Conservation (phyloP, 768 basidiomycete species). For the Hericium rajendrae region DNA sequence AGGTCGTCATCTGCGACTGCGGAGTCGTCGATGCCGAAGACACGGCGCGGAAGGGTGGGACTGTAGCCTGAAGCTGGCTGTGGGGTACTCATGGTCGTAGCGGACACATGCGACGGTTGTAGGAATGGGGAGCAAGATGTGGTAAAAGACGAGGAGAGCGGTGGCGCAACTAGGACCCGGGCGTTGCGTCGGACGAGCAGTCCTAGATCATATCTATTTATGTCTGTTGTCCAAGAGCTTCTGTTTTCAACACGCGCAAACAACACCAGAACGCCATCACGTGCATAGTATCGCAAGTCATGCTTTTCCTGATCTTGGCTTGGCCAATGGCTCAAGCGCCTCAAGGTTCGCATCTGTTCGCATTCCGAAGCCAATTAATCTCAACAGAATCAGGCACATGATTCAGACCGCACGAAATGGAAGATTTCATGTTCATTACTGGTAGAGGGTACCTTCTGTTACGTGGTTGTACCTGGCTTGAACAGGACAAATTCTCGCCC, state of each 20-base stretch:
- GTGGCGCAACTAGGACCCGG: no score
- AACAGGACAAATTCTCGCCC: background rate
- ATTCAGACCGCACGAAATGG: background rate
- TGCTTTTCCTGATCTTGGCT: background rate
- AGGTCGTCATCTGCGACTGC: constrained; percentile 3
- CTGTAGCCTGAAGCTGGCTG: background rate
- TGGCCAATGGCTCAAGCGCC: no score
- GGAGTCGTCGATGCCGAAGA: constrained; percentile 4
- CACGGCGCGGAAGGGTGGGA: constrained; percentile 2
- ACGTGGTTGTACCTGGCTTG: background rate
- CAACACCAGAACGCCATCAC: background rate
- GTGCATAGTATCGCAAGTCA: background rate
- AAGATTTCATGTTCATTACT: background rate
- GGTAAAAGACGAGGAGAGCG: no score
- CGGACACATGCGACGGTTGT: background rate
- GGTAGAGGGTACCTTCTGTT: background rate
- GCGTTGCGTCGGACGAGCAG: no score
- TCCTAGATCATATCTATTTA: background rate
- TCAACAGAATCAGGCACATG: no score
- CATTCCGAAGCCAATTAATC: no score
- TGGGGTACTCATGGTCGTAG: background rate
- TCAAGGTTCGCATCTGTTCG: no score
- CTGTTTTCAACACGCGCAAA: background rate
- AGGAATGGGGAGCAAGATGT: no score
- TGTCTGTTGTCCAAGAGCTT: background rate